Evolutionary conservation across 148 eudicot species (phyloP).

Genomic region (Tetragonia tetragonoides): DNA sequence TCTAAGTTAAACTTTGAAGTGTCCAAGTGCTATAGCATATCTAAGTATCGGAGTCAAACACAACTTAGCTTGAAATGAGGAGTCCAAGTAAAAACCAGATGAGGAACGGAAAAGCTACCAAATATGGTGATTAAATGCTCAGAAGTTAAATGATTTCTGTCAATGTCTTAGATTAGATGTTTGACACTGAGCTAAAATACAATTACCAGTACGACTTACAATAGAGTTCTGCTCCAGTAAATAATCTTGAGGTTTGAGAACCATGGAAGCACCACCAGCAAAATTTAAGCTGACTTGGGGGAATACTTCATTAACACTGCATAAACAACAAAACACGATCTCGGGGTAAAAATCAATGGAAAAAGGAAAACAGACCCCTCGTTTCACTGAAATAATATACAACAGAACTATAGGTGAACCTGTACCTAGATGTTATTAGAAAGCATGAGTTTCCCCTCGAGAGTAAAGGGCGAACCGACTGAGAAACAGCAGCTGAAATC

Average conservation of each 20-base stretch:
- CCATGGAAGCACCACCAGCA: conserved; percentile 74
- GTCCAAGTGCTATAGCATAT: neutral
- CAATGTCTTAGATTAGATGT: neutral
- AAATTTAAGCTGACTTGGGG: conserved; percentile 74
- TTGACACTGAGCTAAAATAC: neutral
- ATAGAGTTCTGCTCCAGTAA: conserved; percentile 76
- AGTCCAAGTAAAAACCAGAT: neutral
- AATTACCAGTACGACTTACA: conserved; percentile 41
- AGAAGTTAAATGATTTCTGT: neutral
- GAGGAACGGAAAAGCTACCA: neutral
- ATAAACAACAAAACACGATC: conserved; percentile 11
- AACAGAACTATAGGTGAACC: conserved; percentile 6
- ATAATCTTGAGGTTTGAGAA: conserved; percentile 74
- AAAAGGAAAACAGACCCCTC: neutral
- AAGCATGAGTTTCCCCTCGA: conserved; percentile 73
- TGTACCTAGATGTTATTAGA: conserved; percentile 68
- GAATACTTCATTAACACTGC: conserved; percentile 62
- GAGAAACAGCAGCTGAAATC: conserved; percentile 59
- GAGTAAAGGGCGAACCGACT: conserved; percentile 56
- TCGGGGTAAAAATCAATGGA: neutral
- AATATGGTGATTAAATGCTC: neutral
- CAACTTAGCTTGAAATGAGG: too few relatives aligned
- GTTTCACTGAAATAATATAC: neutral
- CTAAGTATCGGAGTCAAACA: too few relatives aligned
- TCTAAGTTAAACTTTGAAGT: neutral